Evolutionary conservation across 768 basidiomycete species (phyloP).

Genomic region (Amanita molliuscula): DNA sequence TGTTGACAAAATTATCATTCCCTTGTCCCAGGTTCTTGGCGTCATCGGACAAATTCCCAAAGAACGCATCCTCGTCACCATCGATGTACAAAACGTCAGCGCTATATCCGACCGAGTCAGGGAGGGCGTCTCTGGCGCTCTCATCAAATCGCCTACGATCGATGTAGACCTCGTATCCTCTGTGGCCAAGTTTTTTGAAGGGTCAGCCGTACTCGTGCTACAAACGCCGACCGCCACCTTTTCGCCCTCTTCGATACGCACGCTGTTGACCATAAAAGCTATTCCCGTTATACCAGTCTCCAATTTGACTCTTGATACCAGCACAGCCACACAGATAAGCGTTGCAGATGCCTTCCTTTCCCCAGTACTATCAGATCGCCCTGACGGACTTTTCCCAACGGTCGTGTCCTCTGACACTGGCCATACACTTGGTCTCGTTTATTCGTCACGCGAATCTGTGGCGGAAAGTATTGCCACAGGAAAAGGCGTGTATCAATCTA

Average conservation of each 20-base stretch:
- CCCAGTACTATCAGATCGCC: conserved; percentile 71
- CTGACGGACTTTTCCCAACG: conserved; percentile 90
- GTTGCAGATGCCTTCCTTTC: conserved; percentile 83
- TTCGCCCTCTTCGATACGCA: conserved; percentile 48
- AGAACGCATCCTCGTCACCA: conserved; percentile 63
- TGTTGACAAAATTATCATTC: conserved; percentile 70
- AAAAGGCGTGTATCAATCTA: conserved; percentile 91
- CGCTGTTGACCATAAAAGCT: conserved; percentile 47
- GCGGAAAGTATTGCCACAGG: conserved; percentile 81
- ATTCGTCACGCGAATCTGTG: conserved; percentile 84
- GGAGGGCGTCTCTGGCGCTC: conserved; percentile 65
- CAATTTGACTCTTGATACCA: conserved; percentile 49
- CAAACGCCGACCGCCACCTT: conserved; percentile 38
- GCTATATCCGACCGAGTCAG: conserved; percentile 70
- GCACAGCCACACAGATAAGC: conserved; percentile 52
- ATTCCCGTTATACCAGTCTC: conserved; percentile 64
- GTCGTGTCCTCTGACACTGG: conserved; percentile 76
- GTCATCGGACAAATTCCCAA: conserved; percentile 60
- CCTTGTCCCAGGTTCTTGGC: conserved; percentile 53
- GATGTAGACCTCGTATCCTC: conserved; percentile 73
- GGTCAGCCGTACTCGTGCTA: conserved; percentile 53
- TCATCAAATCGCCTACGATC: conserved; percentile 64
- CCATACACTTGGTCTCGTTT: conserved; percentile 83
- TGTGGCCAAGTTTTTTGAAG: conserved; percentile 63
- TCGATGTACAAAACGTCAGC: conserved; percentile 64